Evolutionary conservation across 768 basidiomycete genomes (phyloP).

Genomic region (Lyophyllum decastes): DNA sequence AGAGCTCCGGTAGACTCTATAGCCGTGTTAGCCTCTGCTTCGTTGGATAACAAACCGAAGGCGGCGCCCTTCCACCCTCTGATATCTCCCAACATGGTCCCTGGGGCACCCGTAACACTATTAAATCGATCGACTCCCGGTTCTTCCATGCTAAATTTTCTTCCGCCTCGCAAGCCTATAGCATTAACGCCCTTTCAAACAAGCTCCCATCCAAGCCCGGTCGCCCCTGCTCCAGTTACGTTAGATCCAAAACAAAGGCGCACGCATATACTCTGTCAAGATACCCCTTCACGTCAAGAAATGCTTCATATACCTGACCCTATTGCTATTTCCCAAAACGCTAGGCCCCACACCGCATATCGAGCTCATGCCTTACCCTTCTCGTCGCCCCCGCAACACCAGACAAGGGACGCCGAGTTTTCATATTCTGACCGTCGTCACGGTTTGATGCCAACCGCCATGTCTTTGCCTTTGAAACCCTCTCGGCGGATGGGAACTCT

Average conservation of each 20-base stretch:
- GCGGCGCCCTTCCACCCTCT: neutral
- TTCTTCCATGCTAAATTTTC: neutral
- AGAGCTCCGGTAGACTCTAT: neutral
- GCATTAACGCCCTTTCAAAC: neutral
- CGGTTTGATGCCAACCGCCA: neutral
- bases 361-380: neutral
- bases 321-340: neutral
- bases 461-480: conserved; percentile 5
- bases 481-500: neutral
- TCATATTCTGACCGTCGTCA: neutral
- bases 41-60: neutral
- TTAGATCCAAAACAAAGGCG: neutral
- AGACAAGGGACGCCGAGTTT: neutral
- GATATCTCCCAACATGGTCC: neutral
- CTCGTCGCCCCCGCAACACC: conserved; percentile 6
- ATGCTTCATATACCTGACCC: neutral
- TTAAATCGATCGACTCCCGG: neutral
- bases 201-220: neutral
- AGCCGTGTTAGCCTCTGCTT: neutral
- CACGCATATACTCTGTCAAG: conserved; percentile 1
- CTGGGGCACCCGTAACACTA: neutral
- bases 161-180: too few relatives aligned
- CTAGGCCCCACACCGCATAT: neutral
- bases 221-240: neutral
- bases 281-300: neutral